A percentile compares a stretch with the other conserved stretches of the same genome.
Evolutionary conservation across 805 yeast species (phyloP).

Genomic region (Yamadazyma akitaensis): DNA sequence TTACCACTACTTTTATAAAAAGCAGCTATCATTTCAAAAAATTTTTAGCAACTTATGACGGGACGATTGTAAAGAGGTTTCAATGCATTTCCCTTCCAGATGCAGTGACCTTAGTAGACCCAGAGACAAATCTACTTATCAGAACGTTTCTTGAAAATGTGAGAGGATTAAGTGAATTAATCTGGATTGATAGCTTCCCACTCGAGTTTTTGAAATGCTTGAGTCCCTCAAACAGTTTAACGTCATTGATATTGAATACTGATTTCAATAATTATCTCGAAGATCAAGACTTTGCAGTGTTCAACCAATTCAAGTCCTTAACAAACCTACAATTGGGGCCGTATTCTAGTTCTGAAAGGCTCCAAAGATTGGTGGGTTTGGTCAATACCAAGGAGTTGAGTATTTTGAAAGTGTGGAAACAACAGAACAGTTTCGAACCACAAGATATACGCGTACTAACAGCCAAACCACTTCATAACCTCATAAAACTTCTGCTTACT

Average conservation of each 20-base stretch:
- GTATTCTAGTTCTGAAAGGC: constrained; percentile 24
- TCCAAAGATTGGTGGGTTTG: constrained; percentile 16
- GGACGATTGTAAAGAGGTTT: constrained; percentile 20
- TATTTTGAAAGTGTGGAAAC: constrained; percentile 20
- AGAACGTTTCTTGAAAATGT: constrained; percentile 23
- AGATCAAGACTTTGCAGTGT: constrained; percentile 1
- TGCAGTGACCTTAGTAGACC: constrained; percentile 36
- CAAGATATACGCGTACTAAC: constrained; percentile 17
- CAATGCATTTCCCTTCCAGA: constrained; percentile 40
- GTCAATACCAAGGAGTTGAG: constrained; percentile 6
- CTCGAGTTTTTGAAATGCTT: constrained; percentile 22
- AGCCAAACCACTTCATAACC: background rate
- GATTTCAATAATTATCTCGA: constrained; percentile 21
- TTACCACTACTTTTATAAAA: constrained; percentile 11
- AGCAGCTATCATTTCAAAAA: constrained; percentile 38
- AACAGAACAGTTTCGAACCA: constrained; percentile 11
- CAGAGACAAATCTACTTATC: constrained; percentile 24
- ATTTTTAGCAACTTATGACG: constrained; percentile 23
- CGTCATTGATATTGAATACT: constrained; percentile 21
- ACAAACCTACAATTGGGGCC: constrained; percentile 34
- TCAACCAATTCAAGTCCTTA: constrained; percentile 25
- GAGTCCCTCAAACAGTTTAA: constrained; percentile 14
- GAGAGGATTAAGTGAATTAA: constrained; percentile 24
- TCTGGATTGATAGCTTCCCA: constrained; percentile 32
- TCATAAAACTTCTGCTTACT: constrained; percentile 20